Conservation (phyloP, 2,329 filamentous ascomycete genomes). For the Pestalotiopsis sp. region DNA sequence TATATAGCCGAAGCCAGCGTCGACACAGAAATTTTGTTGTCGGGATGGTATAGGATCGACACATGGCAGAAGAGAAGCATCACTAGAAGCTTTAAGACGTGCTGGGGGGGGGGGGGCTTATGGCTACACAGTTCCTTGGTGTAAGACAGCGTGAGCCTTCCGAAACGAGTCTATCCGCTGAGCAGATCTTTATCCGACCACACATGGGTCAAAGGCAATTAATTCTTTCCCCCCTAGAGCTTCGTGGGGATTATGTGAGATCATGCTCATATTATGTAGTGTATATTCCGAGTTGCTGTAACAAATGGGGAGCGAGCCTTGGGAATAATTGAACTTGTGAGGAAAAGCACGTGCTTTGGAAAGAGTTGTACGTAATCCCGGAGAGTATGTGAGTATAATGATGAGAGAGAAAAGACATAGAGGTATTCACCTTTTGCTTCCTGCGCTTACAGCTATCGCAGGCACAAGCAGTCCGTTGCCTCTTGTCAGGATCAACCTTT, state of each 20-base stretch:
- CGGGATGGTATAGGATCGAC: not conserved
- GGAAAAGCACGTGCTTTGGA: not conserved
- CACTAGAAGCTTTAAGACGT: constrained; percentile 14
- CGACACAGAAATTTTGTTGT: not conserved
- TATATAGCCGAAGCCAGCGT: not conserved
- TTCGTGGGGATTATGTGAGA: not conserved
- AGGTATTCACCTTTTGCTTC: constrained; percentile 65
- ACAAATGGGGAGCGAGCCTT: not conserved
- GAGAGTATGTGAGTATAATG: not conserved
- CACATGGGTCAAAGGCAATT: not conserved
- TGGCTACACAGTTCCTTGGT: constrained; percentile 23
- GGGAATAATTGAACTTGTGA: not conserved
- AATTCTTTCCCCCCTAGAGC: not conserved
- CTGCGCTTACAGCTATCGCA: constrained; percentile 67
- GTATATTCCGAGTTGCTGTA: not conserved
- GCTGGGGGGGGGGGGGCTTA: constrained; percentile 14
- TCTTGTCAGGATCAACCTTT: constrained; percentile 60
- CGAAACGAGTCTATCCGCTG: not conserved
- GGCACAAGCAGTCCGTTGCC: constrained; percentile 64
- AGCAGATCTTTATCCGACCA: not conserved
- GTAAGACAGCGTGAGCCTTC: constrained; percentile 20
- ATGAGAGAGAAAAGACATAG: constrained; percentile 2
- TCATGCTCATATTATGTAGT: not conserved
- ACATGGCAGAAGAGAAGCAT: constrained; percentile 1
- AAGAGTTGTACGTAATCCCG: not conserved